Evolutionary conservation across 768 basidiomycete genomes (phyloP).

Genomic region (Auricularia sp.): DNA sequence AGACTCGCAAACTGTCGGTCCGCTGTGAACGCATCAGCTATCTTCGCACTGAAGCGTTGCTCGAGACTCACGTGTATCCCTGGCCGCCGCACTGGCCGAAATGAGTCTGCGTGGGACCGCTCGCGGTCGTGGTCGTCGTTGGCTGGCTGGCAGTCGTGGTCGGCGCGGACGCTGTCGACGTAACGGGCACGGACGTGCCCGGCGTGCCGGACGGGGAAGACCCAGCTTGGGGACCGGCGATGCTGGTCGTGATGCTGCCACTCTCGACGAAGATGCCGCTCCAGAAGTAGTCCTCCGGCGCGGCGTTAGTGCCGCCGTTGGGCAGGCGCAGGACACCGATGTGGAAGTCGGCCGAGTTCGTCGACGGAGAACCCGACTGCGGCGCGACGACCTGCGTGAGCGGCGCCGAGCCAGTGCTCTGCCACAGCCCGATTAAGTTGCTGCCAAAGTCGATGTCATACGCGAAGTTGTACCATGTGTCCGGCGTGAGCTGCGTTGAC

Average conservation of each 20-base stretch:
- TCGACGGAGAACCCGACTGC: conserved; percentile 38
- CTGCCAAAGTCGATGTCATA: conserved; percentile 54
- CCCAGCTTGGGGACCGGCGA: conserved; percentile 28
- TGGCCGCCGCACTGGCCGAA: conserved; percentile 12
- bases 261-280: conserved; percentile 51
- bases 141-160: conserved; percentile 2
- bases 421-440: conserved; percentile 47
- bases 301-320: conserved; percentile 23
- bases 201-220: conserved; percentile 3
- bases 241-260: conserved; percentile 43
- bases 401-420: conserved; percentile 37
- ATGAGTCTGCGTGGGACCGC: conserved; percentile 8
- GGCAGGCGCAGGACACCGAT: conserved; percentile 49
- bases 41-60: conserved; percentile 22
- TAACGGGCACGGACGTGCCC: conserved; percentile 14
- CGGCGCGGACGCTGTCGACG: conserved; percentile 17
- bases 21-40: conserved; percentile 22
- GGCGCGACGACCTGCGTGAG: conserved; percentile 40
- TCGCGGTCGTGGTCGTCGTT: conserved; percentile 5
- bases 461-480: conserved; percentile 55
- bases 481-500: conserved; percentile 39
- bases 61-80: conserved; percentile 12
- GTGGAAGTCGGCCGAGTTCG: conserved; percentile 53
- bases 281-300: conserved; percentile 48
- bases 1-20: conserved; percentile 34